Evolutionary conservation across 2,329 filamentous ascomycete species (phyloP).

Genomic region (Sporothrix euskadiensis): DNA sequence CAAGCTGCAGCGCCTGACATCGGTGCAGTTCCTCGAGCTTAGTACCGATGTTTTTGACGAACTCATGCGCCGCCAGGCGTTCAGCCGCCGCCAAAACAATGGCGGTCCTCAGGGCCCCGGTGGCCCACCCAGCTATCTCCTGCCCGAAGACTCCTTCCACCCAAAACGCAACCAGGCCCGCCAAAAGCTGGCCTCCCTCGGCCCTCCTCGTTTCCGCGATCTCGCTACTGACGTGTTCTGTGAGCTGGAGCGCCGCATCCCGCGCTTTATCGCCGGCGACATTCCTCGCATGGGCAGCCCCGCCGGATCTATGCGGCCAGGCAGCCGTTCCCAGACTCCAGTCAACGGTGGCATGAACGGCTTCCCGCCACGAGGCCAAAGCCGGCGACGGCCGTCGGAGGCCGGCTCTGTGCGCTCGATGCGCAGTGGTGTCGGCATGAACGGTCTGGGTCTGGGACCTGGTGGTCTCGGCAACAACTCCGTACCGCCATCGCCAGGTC

Average conservation of each 20-base stretch:
- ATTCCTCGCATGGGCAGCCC: conserved; percentile 70
- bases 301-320: conserved; percentile 58
- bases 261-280: conserved; percentile 71
- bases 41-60: conserved; percentile 98
- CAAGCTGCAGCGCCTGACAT: conserved; percentile 85
- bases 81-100: conserved; percentile 56
- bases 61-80: conserved; percentile 78
- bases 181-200: conserved; percentile 88
- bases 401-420: conserved; percentile 59
- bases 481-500: conserved; percentile 60
- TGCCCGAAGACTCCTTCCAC: conserved; percentile 88
- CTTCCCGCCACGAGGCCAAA: conserved; percentile 54
- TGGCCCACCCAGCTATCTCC: conserved; percentile 68
- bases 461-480: conserved; percentile 28
- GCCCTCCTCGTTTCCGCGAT: conserved; percentile 82
- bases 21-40: conserved; percentile 93
- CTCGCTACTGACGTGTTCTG: conserved; percentile 95
- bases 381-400: conserved; percentile 60
- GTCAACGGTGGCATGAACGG: conserved; percentile 53
- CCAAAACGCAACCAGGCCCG: conserved; percentile 97
- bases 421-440: conserved; percentile 37
- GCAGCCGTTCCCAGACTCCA: conserved; percentile 63
- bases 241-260: conserved; percentile 88
- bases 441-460: conserved; percentile 33
- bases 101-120: conserved; percentile 48